phyloP scores from a whole-genome alignment of 306 rosid genomes.

The Amphicarpaea edgeworthii region DNA sequence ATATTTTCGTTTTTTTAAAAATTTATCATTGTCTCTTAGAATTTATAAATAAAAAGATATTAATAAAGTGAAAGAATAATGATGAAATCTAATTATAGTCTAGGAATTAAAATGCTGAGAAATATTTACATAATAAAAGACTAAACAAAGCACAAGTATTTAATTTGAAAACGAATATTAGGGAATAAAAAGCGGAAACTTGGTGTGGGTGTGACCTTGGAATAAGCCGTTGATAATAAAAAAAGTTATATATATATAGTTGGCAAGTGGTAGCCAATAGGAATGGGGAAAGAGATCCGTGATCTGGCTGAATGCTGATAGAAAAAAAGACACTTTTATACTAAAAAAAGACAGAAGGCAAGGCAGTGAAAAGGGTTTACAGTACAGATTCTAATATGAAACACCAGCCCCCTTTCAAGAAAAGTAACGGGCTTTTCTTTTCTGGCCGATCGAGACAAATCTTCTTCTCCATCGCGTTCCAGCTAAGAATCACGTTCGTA shows the following conservation, averaged over 20 bases:
- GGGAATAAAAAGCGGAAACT: not conserved
- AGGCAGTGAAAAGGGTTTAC: slow-evolving; percentile 51
- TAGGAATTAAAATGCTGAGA: not conserved
- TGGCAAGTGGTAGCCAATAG: slow-evolving; percentile 49
- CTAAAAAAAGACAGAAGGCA: slow-evolving; percentile 35
- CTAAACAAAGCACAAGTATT: not conserved
- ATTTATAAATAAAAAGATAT: not conserved
- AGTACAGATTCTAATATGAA: slow-evolving; percentile 48
- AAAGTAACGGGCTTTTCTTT: slow-evolving; percentile 44
- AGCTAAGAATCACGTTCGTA: slow-evolving; percentile 29
- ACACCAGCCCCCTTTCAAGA: slow-evolving; percentile 11
- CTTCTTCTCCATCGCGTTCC: slow-evolving; percentile 32
- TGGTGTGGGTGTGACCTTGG: not conserved
- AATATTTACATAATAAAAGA: not conserved
- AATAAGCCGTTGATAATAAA: not conserved
- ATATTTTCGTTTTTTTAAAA: not conserved
- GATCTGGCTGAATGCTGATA: slow-evolving; percentile 34
- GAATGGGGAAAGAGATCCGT: slow-evolving; percentile 61
- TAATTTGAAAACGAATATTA: not conserved
- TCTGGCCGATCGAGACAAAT: slow-evolving; percentile 20
- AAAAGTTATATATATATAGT: not conserved
- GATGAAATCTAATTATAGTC: not conserved
- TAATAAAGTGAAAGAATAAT: not conserved
- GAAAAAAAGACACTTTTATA: slow-evolving; percentile 41
- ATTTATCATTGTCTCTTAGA: not conserved